phyloP scores from a whole-genome alignment of 176 grass and related monocot species.

The Panicum miliaceum region DNA sequence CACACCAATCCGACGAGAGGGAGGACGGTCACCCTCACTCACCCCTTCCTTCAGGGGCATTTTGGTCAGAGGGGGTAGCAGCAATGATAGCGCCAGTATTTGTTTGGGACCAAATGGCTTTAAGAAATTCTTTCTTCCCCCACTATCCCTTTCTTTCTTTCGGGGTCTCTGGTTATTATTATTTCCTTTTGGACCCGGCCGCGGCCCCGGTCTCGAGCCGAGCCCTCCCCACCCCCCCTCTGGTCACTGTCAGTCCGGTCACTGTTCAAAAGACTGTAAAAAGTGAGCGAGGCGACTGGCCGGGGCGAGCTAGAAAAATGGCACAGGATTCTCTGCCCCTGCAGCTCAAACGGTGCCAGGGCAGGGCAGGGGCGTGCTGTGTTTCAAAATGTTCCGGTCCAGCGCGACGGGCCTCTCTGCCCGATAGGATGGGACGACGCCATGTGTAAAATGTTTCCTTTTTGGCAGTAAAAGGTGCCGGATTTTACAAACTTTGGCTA shows the following conservation, averaged over 20 bases:
- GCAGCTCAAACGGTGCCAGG: constrained; percentile 31
- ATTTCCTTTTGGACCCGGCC: constrained; percentile 47
- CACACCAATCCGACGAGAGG: no score
- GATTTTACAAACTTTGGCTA: background rate
- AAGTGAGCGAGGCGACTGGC: constrained; percentile 37
- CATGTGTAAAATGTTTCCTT: background rate
- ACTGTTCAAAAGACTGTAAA: constrained; percentile 51
- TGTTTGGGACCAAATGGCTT: constrained; percentile 53
- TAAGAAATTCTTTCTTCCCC: constrained; percentile 33
- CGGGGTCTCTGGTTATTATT: constrained; percentile 46
- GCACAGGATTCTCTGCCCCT: constrained; percentile 40
- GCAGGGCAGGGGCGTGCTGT: background rate
- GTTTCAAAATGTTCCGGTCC: constrained; percentile 41
- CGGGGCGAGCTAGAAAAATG: constrained; percentile 20
- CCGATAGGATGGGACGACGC: background rate
- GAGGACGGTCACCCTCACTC: no score
- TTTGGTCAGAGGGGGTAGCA: constrained; percentile 10
- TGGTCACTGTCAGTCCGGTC: constrained; percentile 34
- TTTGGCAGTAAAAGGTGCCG: background rate
- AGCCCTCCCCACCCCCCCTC: background rate
- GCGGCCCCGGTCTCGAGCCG: constrained; percentile 9
- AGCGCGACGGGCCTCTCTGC: no score
- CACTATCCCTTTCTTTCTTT: constrained; percentile 48
- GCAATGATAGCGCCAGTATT: constrained; percentile 37
- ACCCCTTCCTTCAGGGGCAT: background rate